Percentiles rank a stretch among this genome's conserved stretches.
Evolutionary conservation across 495 filamentous ascomycete genomes (phyloP).

Genomic region (Aspergillus cristatus): DNA sequence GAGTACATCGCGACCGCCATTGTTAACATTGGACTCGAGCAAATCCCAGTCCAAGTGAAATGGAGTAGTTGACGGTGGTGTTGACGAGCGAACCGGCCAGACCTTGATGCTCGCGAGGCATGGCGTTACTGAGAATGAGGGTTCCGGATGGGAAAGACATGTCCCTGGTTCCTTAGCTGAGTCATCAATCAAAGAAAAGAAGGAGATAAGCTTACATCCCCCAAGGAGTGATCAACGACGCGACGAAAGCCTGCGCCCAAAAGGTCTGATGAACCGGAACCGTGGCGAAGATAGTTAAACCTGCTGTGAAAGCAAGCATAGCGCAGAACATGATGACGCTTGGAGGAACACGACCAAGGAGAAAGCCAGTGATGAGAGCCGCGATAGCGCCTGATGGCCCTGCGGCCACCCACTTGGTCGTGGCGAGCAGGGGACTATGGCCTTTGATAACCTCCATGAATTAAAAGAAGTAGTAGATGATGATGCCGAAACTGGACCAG

Average conservation of each 20-base stretch:
- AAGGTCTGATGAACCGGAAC: slow-evolving; percentile 42
- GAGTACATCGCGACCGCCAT: slow-evolving; percentile 33
- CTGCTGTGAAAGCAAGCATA: slow-evolving; percentile 37
- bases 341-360: slow-evolving; percentile 30
- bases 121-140: slow-evolving; percentile 48
- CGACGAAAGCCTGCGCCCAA: slow-evolving; percentile 53
- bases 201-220: slow-evolving; percentile 33
- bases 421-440: slow-evolving; percentile 35
- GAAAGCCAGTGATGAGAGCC: slow-evolving; percentile 37
- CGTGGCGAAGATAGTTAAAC: slow-evolving; percentile 36
- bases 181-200: too few species aligned
- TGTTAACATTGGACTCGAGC: slow-evolving; percentile 46
- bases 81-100: slow-evolving; percentile 50
- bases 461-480: slow-evolving; percentile 48
- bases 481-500: slow-evolving; percentile 55
- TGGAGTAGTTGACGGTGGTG: slow-evolving; percentile 53
- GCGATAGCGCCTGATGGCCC: slow-evolving; percentile 40
- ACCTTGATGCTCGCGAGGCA: slow-evolving; percentile 53
- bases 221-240: slow-evolving; percentile 44
- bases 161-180: slow-evolving; percentile 25
- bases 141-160: slow-evolving; percentile 51
- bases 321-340: slow-evolving; percentile 42
- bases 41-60: slow-evolving; percentile 51
- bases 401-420: slow-evolving; percentile 36
- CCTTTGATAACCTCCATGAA: slow-evolving; percentile 43